A percentile compares a stretch with the other conserved stretches of the same genome.
Conservation (phyloP, 1,284 basidiomycete genomes). For the Calocybe gambosa region DNA sequence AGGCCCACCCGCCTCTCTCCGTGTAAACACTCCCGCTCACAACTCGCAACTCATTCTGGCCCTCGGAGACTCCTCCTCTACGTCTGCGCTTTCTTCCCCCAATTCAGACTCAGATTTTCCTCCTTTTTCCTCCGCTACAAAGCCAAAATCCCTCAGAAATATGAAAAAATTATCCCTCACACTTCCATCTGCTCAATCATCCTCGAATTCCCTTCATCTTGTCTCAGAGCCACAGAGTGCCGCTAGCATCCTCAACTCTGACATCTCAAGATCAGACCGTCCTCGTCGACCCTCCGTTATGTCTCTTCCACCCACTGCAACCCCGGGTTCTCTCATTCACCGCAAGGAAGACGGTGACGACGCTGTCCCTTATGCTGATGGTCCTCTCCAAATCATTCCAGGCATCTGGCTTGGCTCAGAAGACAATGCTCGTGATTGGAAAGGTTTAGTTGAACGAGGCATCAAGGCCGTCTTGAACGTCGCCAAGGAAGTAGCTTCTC, state of each 20-base stretch:
- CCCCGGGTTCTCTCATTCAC: constrained; percentile 43
- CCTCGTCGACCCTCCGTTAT: constrained; percentile 57
- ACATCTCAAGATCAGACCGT: constrained; percentile 23
- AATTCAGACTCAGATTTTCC: constrained; percentile 46
- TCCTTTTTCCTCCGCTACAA: constrained; percentile 34
- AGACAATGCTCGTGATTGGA: constrained; percentile 84
- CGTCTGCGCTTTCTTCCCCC: constrained; percentile 47
- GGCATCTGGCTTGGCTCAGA: constrained; percentile 92
- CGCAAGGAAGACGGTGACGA: constrained; percentile 57
- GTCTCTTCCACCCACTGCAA: constrained; percentile 47
- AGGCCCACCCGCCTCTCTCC: constrained; percentile 51
- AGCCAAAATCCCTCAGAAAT: constrained; percentile 47
- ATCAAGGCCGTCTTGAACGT: constrained; percentile 89
- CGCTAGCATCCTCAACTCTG: constrained; percentile 20
- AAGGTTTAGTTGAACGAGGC: constrained; percentile 60
- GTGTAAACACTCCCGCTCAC: constrained; percentile 49
- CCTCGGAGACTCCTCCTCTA: constrained; percentile 39
- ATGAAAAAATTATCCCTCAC: constrained; percentile 72
- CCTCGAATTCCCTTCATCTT: constrained; percentile 41
- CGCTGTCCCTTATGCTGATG: constrained; percentile 71
- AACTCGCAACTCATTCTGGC: constrained; percentile 43
- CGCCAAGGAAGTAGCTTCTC: constrained; percentile 85
- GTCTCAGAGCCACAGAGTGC: constrained; percentile 27
- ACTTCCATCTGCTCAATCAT: constrained; percentile 56
- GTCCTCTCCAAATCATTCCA: constrained; percentile 86